Evolutionary conservation across 345 rosid species (phyloP), one percentile per base, ranked within the genome.

Genomic region (Draba incana): DNA sequence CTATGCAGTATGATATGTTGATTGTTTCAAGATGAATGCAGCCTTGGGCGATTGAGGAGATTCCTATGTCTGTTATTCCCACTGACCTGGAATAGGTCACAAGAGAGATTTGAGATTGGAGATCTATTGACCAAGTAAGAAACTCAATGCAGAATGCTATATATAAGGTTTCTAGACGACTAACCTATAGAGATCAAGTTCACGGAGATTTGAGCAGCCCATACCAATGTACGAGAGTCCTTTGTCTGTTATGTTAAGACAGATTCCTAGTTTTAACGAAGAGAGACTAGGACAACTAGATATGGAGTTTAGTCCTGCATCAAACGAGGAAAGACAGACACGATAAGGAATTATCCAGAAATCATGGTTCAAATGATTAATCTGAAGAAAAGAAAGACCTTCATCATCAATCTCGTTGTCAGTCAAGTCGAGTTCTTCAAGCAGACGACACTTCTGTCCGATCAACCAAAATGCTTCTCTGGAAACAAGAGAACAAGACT

Each of bases 121-220:
- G 13, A 30, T 61, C 54, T 54, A 46, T 31, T 52, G 31, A 23
- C 16, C 56, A 10, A n/a, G 49, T 54, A 24, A 14, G 10, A 3
- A 46, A 54, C 46, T 6, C 5, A 16, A 54, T 20, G 14, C 28
- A 14, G 4, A n/a, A 33, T 43, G 6, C 37, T 43, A 43, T 43
- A 16, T 3, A 7, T 5, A 51, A 42, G 46, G 39, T 52, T 52
- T 43, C 64, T 44, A 72, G 9, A 28, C 13, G 0, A 57, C 72
- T 69, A 58, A 81, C 84, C 85, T 79, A 60, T 81, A 81, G 43
- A 81, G 77, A 69, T 81, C 85, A 63, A 81, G 82, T 61, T 81
- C 85, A 42, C 69, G 65, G 58, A 81, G 85, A 68, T 59, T 67
- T 64, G 79, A 55, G 55, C 81, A 76, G 30, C 55, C 42, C 24